A percentile compares a stretch with the other conserved stretches of the same genome.
Evolutionary conservation across 306 rosid genomes (phyloP).

Genomic region (Inga oerstediana): DNA sequence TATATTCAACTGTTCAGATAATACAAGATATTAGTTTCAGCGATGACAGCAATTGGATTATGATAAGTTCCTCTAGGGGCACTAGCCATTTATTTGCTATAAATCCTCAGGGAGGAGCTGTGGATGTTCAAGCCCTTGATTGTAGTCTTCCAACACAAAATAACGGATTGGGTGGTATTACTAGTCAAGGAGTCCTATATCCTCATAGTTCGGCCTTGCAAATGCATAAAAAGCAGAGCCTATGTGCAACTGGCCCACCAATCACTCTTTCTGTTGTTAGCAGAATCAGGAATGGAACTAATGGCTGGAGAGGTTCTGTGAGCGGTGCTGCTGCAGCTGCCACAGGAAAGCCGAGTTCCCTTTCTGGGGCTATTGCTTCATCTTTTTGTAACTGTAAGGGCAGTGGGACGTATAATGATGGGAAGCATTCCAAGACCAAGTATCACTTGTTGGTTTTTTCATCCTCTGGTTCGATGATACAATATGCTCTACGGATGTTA

Average conservation of each 20-base stretch:
- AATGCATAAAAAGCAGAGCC: constrained; percentile 57
- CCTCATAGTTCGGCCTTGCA: constrained; percentile 47
- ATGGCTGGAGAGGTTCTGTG: constrained; percentile 89
- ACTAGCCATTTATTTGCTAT: constrained; percentile 93
- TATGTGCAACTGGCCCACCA: constrained; percentile 60
- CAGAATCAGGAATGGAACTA: constrained; percentile 80
- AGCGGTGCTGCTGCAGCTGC: constrained; percentile 98
- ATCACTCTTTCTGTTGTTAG: constrained; percentile 79
- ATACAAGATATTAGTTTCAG: constrained; percentile 97
- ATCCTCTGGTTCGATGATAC: constrained; percentile 83
- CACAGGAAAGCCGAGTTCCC: constrained; percentile 63
- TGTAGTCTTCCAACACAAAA: constrained; percentile 44
- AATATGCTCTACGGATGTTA: constrained; percentile 62
- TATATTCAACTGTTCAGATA: constrained; percentile 54
- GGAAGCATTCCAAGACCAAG: constrained; percentile 58
- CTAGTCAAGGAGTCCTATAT: constrained; percentile 46
- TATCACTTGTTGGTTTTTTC: constrained; percentile 80
- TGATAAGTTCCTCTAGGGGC: constrained; percentile 98
- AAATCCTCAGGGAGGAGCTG: constrained; percentile 85
- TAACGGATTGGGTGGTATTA: constrained; percentile 44
- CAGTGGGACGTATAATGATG: constrained; percentile 49
- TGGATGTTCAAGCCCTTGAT: constrained; percentile 60
- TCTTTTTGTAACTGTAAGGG: constrained; percentile 66
- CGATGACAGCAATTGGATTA: constrained; percentile 94
- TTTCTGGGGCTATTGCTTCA: constrained; percentile 85